Base-by-base conservation (phyloP, 176 grass and related monocot genomes). In the Pontederia paniculata region DNA sequence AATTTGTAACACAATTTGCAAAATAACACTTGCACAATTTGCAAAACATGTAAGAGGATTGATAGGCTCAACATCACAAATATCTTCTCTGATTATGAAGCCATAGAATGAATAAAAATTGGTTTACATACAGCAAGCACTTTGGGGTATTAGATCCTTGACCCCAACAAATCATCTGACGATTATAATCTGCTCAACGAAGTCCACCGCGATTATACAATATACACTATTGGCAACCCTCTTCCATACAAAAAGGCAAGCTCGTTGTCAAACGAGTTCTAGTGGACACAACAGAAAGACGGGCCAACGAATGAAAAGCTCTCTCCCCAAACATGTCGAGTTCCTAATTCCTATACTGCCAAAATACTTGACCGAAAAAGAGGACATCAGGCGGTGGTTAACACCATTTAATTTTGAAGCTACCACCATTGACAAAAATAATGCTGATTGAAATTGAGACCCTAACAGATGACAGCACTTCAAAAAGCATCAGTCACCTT, bases 111-210 rank as follows among this genome's bases (percentile, higher is more conserved):
- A 58, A 58, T 37, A 58, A 14, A n/a, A 23, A 15, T 15, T 58
- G 55, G 55, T 42, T 58, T 37, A 58, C 55, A 31, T 15, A 58
- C 23, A 58, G 37, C 55, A 15, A 58, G 21, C 54, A 8, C 54
- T 23, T 12, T 37, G 10, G 55, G 55, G 55, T 0, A 58, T 21
- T 31, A 23, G 5, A 37, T 37, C 55, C 55, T 17, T 15, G 12
- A 53, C n/a, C 15, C 23, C 15, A 21, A 58, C 22, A 47, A 22
- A 19, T 47, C 60, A 5, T 22, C 43, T 21, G 44, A 43, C 63
- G 65, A 62, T 8, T 73, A 70, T 81, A 77, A 63, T 8, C 73
- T 52, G 62, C 49, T 31, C 52, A 4, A 0, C 31, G 19, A 23
- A 42, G 56, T 48, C 41, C 22, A 10, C 10, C 9, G 16, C 44